Base-by-base conservation (phyloP, 352 stramenopile genomes). In the Lagenidium sp. region DNA sequence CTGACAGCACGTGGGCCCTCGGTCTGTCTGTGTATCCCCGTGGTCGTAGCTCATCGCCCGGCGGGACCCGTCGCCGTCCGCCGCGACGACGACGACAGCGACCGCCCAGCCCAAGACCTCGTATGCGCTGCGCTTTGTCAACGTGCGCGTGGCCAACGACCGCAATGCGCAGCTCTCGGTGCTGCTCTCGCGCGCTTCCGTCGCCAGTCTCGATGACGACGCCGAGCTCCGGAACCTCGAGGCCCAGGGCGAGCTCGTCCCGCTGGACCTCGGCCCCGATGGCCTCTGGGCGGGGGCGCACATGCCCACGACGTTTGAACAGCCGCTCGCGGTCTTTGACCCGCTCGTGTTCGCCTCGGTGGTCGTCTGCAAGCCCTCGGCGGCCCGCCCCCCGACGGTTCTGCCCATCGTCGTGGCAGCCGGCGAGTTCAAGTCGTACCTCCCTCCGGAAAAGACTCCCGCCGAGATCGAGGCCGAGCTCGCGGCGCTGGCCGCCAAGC, bases 221-320 rank as follows among this genome's bases (percentile, higher is more conserved):
- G 15, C 8, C 8, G 28, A 32, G 8, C 8, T 15, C 28, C 45
- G 36, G 19, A 31, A 35, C 20, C 44, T 85, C 7, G 75, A 85
- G 26, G 16, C 45, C 15, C 47, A 47, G n/a, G 60, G 57, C 5
- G 68, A 84, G 42, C 53, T 57, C 18, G 30, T 88, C n/a, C 36
- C 73, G 32, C 53, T 88, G 12, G 76, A 84, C 35, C 36, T 63
- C 31, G 70, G 72, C 0, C 76, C 76, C 3, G 65, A 85, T 10
- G 76, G 76, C 1, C 73, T 85, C 30, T 82, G 71, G 60, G 66
- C 65, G 43, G 69, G 65, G 11, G 70, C 46, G 2, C 72, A 85
- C 16, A 31, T 85, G 23, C 50, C 60, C 0, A 22, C 32, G 2
- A 54, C 53, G 21, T 83, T 85, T 29, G 70, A 85, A 35, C 76